Percentiles rank a stretch among this genome's conserved stretches.
phyloP scores from a whole-genome alignment of 2,329 filamentous ascomycete genomes.

The Macrophomina pseudophaseolina region DNA sequence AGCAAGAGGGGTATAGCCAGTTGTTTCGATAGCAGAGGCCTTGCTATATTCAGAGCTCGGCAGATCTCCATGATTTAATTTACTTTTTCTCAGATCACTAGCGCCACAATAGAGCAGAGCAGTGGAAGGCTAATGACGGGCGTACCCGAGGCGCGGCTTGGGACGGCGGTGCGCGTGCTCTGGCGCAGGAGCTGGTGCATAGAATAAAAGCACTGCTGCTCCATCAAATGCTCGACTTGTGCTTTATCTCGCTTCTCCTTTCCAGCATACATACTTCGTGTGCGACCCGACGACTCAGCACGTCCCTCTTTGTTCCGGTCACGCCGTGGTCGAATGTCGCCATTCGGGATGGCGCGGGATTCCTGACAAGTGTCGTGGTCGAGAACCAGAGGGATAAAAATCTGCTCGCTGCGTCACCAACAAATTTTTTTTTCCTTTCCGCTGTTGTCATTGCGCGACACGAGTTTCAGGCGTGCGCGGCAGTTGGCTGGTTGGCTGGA shows the following conservation, averaged over 20 bases:
- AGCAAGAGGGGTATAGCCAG: background rate
- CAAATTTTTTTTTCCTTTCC: background rate
- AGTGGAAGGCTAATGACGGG: conserved; percentile 9
- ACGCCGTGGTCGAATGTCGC: background rate
- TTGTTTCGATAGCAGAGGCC: conserved; percentile 13
- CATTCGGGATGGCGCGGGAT: conserved; percentile 11
- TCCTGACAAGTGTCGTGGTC: background rate
- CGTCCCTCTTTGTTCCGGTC: background rate
- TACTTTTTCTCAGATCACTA: conserved; percentile 21
- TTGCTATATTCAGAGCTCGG: conserved; percentile 16
- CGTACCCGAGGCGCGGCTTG: conserved; percentile 19
- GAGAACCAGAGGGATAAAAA: background rate
- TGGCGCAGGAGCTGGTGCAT: background rate
- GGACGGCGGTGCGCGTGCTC: conserved; percentile 11
- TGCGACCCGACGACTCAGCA: conserved; percentile 3
- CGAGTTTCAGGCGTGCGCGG: conserved; percentile 7
- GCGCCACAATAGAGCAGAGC: conserved; percentile 3
- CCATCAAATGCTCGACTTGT: background rate
- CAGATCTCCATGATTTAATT: conserved; percentile 24
- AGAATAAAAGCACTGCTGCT: conserved; percentile 5
- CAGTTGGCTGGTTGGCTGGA: conserved; percentile 15
- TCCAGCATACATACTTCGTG: background rate
- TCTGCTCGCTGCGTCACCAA: conserved; percentile 1
- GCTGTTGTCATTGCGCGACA: conserved; percentile 4
- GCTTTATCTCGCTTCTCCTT: conserved; percentile 9